Evolutionary conservation across 345 rosid species (phyloP).

Genomic region (Trapa bicornis): DNA sequence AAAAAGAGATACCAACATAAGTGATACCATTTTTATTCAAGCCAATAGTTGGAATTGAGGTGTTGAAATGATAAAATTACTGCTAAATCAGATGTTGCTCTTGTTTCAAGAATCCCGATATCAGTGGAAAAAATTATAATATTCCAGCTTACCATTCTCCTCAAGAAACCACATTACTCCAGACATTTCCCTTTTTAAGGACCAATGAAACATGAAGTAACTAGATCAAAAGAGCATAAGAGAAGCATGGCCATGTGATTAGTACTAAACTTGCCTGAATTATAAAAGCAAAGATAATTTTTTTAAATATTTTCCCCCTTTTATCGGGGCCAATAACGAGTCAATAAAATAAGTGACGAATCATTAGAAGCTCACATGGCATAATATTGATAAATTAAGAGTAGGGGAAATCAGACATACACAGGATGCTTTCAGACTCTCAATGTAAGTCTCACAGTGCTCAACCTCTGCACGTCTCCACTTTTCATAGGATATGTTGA

Average conservation of each 20-base stretch:
- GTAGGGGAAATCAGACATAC: conserved; percentile 35
- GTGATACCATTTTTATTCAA: neutral
- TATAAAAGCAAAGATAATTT: too few relatives aligned
- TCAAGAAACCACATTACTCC: too few relatives aligned
- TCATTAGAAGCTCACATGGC: neutral
- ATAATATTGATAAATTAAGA: conserved; percentile 2
- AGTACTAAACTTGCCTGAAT: too few relatives aligned
- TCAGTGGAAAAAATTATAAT: too few relatives aligned
- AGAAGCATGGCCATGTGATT: too few relatives aligned
- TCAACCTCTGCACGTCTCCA: conserved; percentile 92
- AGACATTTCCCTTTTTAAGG: too few relatives aligned
- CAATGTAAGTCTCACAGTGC: conserved; percentile 46
- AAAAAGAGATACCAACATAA: conserved; percentile 4
- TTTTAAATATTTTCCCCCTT: too few relatives aligned
- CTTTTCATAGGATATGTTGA: conserved; percentile 69
- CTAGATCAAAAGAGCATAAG: too few relatives aligned
- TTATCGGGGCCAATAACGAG: neutral
- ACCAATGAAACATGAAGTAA: too few relatives aligned
- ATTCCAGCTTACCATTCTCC: too few relatives aligned
- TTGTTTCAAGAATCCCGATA: too few relatives aligned
- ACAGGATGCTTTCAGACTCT: conserved; percentile 52
- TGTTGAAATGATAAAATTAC: neutral
- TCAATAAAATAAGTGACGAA: neutral
- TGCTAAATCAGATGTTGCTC: too few relatives aligned
- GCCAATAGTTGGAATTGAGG: neutral